Percentiles rank a stretch among this genome's conserved stretches.
Conservation (phyloP, 148 eudicot genomes). For the Beta vulgaris region DNA sequence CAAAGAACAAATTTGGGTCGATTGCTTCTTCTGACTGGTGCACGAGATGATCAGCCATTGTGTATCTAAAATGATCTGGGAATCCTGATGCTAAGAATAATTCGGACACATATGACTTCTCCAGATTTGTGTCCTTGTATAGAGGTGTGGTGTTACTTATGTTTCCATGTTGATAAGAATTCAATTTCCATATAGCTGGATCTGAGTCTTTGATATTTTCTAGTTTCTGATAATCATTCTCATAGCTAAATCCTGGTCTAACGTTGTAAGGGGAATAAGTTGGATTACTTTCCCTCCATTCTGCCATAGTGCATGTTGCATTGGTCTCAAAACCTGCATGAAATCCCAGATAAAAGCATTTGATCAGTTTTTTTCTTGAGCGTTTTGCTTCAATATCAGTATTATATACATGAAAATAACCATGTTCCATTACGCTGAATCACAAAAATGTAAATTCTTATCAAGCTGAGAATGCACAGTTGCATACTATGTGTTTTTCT, state of each 20-base stretch:
- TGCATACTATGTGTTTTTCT: neutral
- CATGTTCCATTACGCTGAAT: neutral
- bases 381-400: neutral
- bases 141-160: conserved; percentile 23
- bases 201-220: conserved; percentile 38
- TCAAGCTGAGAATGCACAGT: neutral
- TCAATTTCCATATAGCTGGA: conserved; percentile 35
- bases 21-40: conserved; percentile 39
- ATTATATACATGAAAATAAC: neutral
- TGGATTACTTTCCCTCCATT: conserved; percentile 32
- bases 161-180: conserved; percentile 27
- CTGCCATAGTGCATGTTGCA: conserved; percentile 34
- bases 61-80: conserved; percentile 35
- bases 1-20: conserved; percentile 56
- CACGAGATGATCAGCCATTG: conserved; percentile 29
- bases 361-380: neutral
- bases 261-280: conserved; percentile 26
- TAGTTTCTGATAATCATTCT: conserved; percentile 17
- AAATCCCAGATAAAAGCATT: conserved; percentile 11
- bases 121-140: conserved; percentile 30
- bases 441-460: too few species aligned
- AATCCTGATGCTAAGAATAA: conserved; percentile 53
- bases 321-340: conserved; percentile 43
- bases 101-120: conserved; percentile 47
- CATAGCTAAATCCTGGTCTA: conserved; percentile 26